Conservation (phyloP, 2,329 filamentous ascomycete genomes). For the Colletotrichum nymphaeae region DNA sequence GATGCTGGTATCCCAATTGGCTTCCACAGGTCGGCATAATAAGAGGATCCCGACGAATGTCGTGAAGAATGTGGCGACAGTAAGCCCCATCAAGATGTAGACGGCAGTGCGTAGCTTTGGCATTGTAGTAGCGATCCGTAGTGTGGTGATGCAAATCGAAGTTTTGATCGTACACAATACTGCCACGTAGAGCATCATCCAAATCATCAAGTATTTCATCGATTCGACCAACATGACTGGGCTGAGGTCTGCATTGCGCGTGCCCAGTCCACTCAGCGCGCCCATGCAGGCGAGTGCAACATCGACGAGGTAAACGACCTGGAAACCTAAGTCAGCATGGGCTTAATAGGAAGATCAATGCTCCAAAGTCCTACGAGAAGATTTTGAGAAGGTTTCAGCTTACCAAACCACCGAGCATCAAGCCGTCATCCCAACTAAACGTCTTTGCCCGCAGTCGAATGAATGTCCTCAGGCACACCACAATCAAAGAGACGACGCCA, state of each 20-base stretch:
- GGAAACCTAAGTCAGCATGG: neutral
- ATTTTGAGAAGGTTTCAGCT: neutral
- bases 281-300: slow-evolving; percentile 39
- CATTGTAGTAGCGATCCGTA: slow-evolving; percentile 44
- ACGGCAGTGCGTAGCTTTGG: slow-evolving; percentile 37
- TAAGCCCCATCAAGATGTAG: slow-evolving; percentile 36
- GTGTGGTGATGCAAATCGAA: slow-evolving; percentile 49
- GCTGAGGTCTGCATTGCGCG: slow-evolving; percentile 38
- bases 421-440: slow-evolving; percentile 34
- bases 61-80: slow-evolving; percentile 42
- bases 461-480: slow-evolving; percentile 35
- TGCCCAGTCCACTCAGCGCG: slow-evolving; percentile 38
- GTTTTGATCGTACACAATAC: slow-evolving; percentile 42
- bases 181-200: slow-evolving; percentile 41
- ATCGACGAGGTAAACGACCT: slow-evolving; percentile 34
- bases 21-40: slow-evolving; percentile 38
- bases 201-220: slow-evolving; percentile 41
- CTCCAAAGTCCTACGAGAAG: accelerated
- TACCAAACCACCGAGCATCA: slow-evolving; percentile 37
- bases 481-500: slow-evolving; percentile 33
- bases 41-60: slow-evolving; percentile 44
- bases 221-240: slow-evolving; percentile 25
- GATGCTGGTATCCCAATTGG: slow-evolving; percentile 42
- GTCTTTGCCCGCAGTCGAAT: slow-evolving; percentile 23
- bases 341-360: accelerated